phyloP scores from a whole-genome alignment of 208 protist genomes.

The Leishmania lainsoni region DNA sequence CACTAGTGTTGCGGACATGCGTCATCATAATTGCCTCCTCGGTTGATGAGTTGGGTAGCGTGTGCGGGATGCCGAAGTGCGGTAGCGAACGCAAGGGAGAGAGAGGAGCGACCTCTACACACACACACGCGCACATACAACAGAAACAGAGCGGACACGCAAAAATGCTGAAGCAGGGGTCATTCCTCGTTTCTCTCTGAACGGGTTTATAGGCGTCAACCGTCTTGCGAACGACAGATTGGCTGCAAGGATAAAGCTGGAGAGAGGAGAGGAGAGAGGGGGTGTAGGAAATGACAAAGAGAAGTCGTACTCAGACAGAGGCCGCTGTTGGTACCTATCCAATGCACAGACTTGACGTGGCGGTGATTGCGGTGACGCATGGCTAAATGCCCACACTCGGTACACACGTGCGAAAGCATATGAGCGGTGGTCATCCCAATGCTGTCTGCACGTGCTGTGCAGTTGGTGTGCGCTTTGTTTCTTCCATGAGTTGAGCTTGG shows the following conservation, averaged over 20 bases:
- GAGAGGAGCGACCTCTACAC: background rate
- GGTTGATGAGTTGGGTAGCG: background rate
- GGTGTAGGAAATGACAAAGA: background rate
- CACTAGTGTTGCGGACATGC: background rate
- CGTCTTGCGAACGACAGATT: background rate
- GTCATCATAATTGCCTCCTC: background rate
- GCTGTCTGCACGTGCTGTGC: background rate
- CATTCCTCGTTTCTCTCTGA: background rate
- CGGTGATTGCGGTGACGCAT: background rate
- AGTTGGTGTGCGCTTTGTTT: background rate
- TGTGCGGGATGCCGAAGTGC: background rate
- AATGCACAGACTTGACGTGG: background rate
- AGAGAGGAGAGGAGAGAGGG: background rate
- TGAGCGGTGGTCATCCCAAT: background rate
- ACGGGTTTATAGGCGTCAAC: background rate
- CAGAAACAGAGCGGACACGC: background rate
- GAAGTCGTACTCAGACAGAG: background rate
- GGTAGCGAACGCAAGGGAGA: background rate
- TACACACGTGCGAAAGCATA: background rate
- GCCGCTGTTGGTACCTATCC: background rate
- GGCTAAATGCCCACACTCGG: background rate
- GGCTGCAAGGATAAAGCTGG: background rate
- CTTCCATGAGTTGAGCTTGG: background rate
- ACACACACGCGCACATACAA: background rate
- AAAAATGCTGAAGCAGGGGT: background rate